Evolutionary conservation across 352 stramenopile species (phyloP), one percentile per base, ranked within the genome.

Genomic region (Phytophthora melonis): DNA sequence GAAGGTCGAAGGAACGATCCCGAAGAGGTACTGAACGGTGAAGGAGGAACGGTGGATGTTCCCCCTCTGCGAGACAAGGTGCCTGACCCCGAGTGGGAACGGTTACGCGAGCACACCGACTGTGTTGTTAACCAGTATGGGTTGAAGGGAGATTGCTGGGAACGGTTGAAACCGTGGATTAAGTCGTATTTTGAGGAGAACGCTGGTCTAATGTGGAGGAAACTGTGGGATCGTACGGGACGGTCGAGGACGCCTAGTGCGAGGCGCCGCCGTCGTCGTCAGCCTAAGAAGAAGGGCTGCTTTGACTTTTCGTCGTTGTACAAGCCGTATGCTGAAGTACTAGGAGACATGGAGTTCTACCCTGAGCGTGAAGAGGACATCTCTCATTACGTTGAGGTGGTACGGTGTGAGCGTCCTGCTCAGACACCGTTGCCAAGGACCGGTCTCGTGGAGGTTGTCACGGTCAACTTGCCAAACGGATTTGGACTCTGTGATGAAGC

Each of bases 271-370:
- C 54, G 32, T 56, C 21, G 45, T 2, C 45, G 45, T 19, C n/a
- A 9, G 5, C 45, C 2, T 25, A 6, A 53, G 7, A 23, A 27
- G n/a, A 53, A 25, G 45, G n/a, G n/a, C 0, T 9, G 5, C 13
- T 52, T 62, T 34, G 56, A 62, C 32, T 62, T 34, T 21, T 62
- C 56, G 5, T 47, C 56, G 32, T n/a, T 62, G 45, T 53, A 53
- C 11, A 53, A 53, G 5, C n/a, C 45, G 3, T 50, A 32, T 39
- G n/a, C 30, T 5, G 56, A 52, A 50, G 56, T 23, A 2, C 3
- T 62, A 19, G 18, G 9, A 5, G 9, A n/a, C 1, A 3, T 18
- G 7, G 36, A 47, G 32, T n/a, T 50, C 13, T 39, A 14, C 19
- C 56, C 56, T 19, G 34, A 62, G 18, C n/a, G 36, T 18, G 32